Base-by-base conservation (phyloP, 1,284 basidiomycete species). In the Malassezia sympodialis region DNA sequence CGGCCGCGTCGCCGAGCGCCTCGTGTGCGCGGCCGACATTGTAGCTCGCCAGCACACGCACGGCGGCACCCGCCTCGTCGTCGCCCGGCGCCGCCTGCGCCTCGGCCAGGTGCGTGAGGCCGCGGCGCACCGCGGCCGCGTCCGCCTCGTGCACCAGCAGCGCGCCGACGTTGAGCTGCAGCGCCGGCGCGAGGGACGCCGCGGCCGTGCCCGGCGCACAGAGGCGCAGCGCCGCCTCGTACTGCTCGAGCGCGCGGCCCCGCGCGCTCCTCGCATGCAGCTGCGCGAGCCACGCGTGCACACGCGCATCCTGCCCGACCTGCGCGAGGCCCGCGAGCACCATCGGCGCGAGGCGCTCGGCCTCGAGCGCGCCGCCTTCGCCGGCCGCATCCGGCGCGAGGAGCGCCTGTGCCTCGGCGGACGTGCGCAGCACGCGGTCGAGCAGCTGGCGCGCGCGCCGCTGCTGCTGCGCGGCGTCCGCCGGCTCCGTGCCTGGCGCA, bases 11-110 rank as follows among this genome's bases (percentile, higher is more conserved):
- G 49, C 56, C 62, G 17, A 54, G 42, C 21, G 50, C 59, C 51
- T 74, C 72, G 55, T 66, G 60, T 31, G 65, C 64, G 23, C 70
- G 68, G 10, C 64, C 72, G 6, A 72, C 53, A 40, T 74, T 69
- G 70, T 69, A 74, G 11, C 61, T 63, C 15, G 69, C 64, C 19
- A 68, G 60, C 17, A 66, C 59, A 58, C 64, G 64, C 54, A 70
- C 59, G 3, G 68, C 62, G 30, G 12, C 21, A 31, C 53, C 59
- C 11, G 21, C 14, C 24, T 35, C 44, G 10, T 53, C 54, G 14
- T 39, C 47, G 52, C 41, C 43, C 17, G 45, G 34, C 37, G 46
- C 46, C 21, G 32, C 31, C 31, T 66, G 59, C 23, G 62, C 62
- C 11, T 58, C 59, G 40, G 60, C 63, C 47, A 64, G 57, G 10